Base-by-base conservation (phyloP, 2,329 filamentous ascomycete genomes). In the Cladosporium phlei region DNA sequence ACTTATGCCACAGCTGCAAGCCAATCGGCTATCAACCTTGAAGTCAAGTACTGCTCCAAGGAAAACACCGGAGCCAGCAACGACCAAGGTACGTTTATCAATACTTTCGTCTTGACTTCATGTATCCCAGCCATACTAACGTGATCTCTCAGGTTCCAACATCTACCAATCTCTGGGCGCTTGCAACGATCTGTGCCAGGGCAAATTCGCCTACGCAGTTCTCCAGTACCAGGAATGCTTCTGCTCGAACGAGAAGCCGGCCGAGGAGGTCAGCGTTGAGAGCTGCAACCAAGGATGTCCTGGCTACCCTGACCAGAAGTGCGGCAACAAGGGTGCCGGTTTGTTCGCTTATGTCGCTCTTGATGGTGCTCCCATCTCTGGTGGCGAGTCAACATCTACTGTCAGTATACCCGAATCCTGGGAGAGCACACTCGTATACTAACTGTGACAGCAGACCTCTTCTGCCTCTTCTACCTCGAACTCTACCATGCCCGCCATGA, bases 231-330 rank as follows among this genome's bases (percentile, higher is more conserved):
- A 78, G 24, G 65, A 73, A 43, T 91, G 86, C 62, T 91, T 85
- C 85, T 91, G 86, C 63, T 82, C 83, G 25, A 76, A 88, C 61
- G 81, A 82, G 57, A 73, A 73, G 2, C 86, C 86, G 6, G 60
- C 60, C 14, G 56, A 65, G 5, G 64, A 67, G 46, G 45, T 57
- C 14, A 55, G 62, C 47, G 53, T 62, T 19, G 54, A 57, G 53
- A 69, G 70, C 40, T 91, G 86, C 66, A 66, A 74, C 53, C 63
- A 63, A 1, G 39, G 66, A 10, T 91, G 86, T 55, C 84, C 85
- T 7, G 86, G 85, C n/a, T 91, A 76, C 59, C 78, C 78, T 0
- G 24, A 44, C 2, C 83, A 90, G 52, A 66, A 71, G 10, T 91
- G 86, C 57, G 86, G 86, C 50, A 80, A 78, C 30, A 55, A 59